Base-by-base conservation (phyloP, 441 rosid species). In the Pelargonium fulgidum region DNA sequence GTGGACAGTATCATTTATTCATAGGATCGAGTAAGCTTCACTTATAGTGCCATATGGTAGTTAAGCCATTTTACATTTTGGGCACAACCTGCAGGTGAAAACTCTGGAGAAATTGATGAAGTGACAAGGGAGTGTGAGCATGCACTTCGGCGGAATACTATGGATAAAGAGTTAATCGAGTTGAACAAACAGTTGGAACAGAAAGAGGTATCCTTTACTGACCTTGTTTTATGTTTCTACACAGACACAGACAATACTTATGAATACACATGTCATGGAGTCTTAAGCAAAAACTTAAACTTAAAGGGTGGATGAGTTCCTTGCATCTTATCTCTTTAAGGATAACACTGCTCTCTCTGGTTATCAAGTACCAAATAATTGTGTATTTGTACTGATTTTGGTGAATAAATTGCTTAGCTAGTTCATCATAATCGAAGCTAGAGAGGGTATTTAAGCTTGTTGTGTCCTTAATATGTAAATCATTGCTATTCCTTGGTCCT, bases 41-140 rank as follows among this genome's bases (percentile, higher is more conserved):
- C 56, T 68, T 72, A 67, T 52, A 65, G 65, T 13, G 65, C 33
- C 61, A 41, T 67, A 17, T 29, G 7, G 44, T 14, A 29, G 63
- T 58, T 22, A 3, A 20, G 6, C 4, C 52, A 47, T 52, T 36
- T 29, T 52, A 52, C 45, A 36, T 19, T 20, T 65, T 39, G 44
- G 12, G 50, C 33, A 17, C 19, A 19, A 29, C 64, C 61, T 65
- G 68, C 77, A 81, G 88, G 78, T 78, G 86, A 56, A 73, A 68
- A 75, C 69, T 75, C 87, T 7, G 77, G 70, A 64, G 90, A 86
- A 72, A 77, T 82, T 65, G 90, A 80, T 72, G 87, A 80, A 79
- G 87, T 80, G 41, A 78, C 86, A 52, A 85, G 81, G 71, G 90
- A 87, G 80, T 86, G 87, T 83, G 90, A 83, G 76, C 89, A 87